These are phyloP conservation scores for Metarhizium robertsii DNA, from an alignment of 2,329 filamentous ascomycete species.

Conservation along the genomic window DNA sequence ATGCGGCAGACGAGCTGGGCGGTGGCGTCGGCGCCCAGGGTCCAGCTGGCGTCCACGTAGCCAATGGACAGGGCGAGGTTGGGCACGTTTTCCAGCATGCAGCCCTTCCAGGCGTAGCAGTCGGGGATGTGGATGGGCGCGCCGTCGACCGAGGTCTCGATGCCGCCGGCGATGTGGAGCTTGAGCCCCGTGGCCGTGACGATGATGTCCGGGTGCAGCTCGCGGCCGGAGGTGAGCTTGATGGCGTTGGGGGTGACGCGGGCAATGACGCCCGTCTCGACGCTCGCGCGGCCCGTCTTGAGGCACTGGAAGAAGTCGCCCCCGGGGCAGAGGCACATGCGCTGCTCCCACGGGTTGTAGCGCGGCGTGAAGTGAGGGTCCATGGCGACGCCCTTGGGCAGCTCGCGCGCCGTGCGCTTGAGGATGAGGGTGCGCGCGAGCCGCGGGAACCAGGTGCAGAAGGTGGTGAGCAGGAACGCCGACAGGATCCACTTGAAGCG, in stretches of 20 bases:
- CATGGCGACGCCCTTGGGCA: conserved; percentile 37
- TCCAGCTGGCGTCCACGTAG: conserved; percentile 54
- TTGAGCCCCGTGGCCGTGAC: conserved; percentile 56
- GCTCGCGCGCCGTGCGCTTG: conserved; percentile 29
- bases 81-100: conserved; percentile 54
- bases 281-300: conserved; percentile 24
- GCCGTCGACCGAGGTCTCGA: conserved; percentile 42
- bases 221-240: conserved; percentile 30
- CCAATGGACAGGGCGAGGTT: conserved; percentile 51
- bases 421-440: conserved; percentile 37
- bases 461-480: conserved; percentile 32
- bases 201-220: conserved; percentile 49
- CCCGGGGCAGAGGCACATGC: conserved; percentile 48
- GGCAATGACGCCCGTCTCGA: conserved; percentile 38
- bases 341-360: conserved; percentile 58
- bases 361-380: conserved; percentile 46
- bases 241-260: conserved; percentile 34
- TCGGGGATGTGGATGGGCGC: conserved; percentile 29
- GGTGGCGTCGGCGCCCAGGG: conserved; percentile 43
- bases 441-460: conserved; percentile 32
- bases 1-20: conserved; percentile 6
- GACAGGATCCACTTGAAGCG: conserved; percentile 36
- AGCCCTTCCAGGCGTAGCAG: conserved; percentile 47
- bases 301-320: conserved; percentile 36
- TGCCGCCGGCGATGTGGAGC: conserved; percentile 43